These are phyloP conservation scores for Phalaenopsis hybrid DNA, from an alignment of 116 monocot genomes.

Conservation along the genomic window DNA sequence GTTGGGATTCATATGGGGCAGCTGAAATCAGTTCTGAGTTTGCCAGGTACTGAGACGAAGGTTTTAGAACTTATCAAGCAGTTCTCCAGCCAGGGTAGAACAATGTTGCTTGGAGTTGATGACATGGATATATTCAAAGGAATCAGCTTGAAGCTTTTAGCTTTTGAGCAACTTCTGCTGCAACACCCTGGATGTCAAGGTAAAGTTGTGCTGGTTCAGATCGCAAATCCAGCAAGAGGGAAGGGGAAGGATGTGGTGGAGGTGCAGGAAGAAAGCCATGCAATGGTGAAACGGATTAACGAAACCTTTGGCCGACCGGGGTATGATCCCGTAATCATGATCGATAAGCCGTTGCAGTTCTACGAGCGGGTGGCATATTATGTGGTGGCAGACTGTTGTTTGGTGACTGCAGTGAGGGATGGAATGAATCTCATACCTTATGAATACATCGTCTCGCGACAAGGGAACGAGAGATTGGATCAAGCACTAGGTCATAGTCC, in stretches of 20 bases:
- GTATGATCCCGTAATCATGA: slow-evolving; percentile 19
- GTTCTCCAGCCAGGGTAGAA: slow-evolving; percentile 12
- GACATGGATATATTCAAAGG: slow-evolving; percentile 31
- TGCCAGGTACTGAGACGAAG: slow-evolving; percentile 15
- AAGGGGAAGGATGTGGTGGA: slow-evolving; percentile 27
- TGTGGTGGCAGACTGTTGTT: slow-evolving; percentile 22
- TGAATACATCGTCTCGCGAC: slow-evolving; percentile 21
- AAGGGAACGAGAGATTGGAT: slow-evolving; percentile 18
- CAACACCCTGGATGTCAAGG: slow-evolving; percentile 19
- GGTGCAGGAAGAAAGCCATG: slow-evolving; percentile 17
- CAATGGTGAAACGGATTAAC: slow-evolving; percentile 18
- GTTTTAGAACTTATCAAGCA: slow-evolving; percentile 13
- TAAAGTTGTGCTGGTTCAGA: slow-evolving; percentile 16
- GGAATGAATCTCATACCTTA: slow-evolving; percentile 31
- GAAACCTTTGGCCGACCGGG: slow-evolving; percentile 10
- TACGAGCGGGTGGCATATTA: slow-evolving; percentile 24
- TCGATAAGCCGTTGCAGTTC: slow-evolving; percentile 20
- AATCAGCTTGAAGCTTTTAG: slow-evolving; percentile 21
- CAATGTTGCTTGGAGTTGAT: slow-evolving; percentile 24
- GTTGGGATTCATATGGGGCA: slow-evolving; percentile 26
- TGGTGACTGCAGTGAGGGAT: slow-evolving; percentile 27
- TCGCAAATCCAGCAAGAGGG: slow-evolving; percentile 25
- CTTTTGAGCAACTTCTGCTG: slow-evolving; percentile 20
- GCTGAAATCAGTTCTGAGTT: slow-evolving; percentile 17
- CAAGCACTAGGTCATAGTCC: slow-evolving; percentile 1